Evolutionary conservation across 805 yeast genomes (phyloP).

Genomic region (Candida pini): DNA sequence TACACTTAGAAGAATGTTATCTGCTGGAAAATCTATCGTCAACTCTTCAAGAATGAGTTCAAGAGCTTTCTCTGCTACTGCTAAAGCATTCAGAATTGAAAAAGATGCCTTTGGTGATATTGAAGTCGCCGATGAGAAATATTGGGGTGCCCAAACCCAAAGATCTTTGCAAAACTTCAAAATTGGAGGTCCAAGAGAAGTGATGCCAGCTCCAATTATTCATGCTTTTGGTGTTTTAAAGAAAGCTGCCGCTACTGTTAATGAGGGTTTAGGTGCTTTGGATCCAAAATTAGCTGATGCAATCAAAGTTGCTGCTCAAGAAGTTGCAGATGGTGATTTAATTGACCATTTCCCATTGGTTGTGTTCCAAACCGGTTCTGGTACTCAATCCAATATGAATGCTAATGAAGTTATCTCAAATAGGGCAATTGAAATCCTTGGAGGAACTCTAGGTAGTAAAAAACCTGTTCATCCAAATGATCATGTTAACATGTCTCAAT

Average conservation of each 20-base stretch:
- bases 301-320: slow-evolving; percentile 91
- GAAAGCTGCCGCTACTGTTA: slow-evolving; percentile 91
- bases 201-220: slow-evolving; percentile 86
- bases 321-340: slow-evolving; percentile 87
- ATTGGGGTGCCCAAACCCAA: slow-evolving; percentile 99
- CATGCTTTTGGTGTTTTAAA: slow-evolving; percentile 90
- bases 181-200: slow-evolving; percentile 89
- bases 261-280: slow-evolving; percentile 71
- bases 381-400: slow-evolving; percentile 98
- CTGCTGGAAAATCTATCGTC: slow-evolving; percentile 18
- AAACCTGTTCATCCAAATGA: slow-evolving; percentile 97
- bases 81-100: slow-evolving; percentile 55
- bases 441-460: slow-evolving; percentile 90
- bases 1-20: slow-evolving; percentile 18
- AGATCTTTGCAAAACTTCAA: slow-evolving; percentile 91
- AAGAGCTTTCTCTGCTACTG: slow-evolving; percentile 27
- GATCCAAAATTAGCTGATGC: slow-evolving; percentile 82
- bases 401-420: slow-evolving; percentile 98
- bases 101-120: slow-evolving; percentile 89
- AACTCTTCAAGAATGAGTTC: slow-evolving; percentile 11
- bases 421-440: slow-evolving; percentile 94
- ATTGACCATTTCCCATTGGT: slow-evolving; percentile 95
- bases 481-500: slow-evolving; percentile 97
- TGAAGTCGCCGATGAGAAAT: slow-evolving; percentile 53
- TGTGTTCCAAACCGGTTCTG: slow-evolving; percentile 98